These are phyloP conservation scores for Ceratocystis alfenasii DNA, from an alignment of 2,329 filamentous ascomycete species.

Conservation along the genomic window DNA sequence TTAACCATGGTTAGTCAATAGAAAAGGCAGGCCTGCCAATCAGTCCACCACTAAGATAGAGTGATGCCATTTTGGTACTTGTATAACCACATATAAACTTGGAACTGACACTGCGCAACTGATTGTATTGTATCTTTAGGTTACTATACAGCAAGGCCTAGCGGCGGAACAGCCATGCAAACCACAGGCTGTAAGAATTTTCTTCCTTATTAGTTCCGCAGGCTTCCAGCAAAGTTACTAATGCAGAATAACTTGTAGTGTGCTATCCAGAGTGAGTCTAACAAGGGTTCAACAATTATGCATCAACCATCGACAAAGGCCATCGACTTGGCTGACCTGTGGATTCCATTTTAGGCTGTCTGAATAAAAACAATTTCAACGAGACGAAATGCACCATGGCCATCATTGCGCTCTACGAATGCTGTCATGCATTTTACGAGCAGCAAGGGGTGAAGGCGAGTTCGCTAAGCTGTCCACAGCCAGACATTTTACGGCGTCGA, in stretches of 20 bases:
- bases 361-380: conserved; percentile 72
- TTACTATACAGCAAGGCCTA: conserved; percentile 19
- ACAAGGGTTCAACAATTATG: background rate
- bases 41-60: too few species aligned
- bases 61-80: background rate
- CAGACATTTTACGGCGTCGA: conserved; percentile 51
- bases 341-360: conserved; percentile 54
- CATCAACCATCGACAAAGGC: conserved; percentile 36
- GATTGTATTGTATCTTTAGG: conserved; percentile 3
- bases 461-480: conserved; percentile 75
- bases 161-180: conserved; percentile 66
- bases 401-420: conserved; percentile 82
- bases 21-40: too few species aligned
- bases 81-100: background rate
- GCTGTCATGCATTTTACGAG: conserved; percentile 81
- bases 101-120: background rate
- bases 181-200: conserved; percentile 56
- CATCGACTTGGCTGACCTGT: conserved; percentile 68
- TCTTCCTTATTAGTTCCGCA: background rate
- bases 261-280: conserved; percentile 68
- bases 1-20: conserved; percentile 2
- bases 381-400: conserved; percentile 69
- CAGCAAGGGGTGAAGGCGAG: conserved; percentile 63
- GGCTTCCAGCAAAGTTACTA: conserved; percentile 4
- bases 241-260: conserved; percentile 43